Base-by-base conservation (phyloP, 2,329 filamentous ascomycete species). In the Alternaria brassicae region DNA sequence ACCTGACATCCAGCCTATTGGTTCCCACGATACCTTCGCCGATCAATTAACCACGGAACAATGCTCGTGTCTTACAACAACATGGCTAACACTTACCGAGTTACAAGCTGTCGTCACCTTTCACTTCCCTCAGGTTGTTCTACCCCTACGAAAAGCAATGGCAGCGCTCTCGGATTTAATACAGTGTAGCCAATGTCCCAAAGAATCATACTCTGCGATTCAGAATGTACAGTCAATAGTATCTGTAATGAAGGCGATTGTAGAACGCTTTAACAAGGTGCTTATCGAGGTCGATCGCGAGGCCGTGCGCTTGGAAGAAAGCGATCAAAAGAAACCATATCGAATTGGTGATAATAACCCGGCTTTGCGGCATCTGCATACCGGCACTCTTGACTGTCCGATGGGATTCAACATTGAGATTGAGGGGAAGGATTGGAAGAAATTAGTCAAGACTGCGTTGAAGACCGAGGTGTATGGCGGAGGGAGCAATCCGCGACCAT, bases 21-120 rank as follows among this genome's bases (percentile, higher is more conserved):
- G 32, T 51, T 19, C 55, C 30, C 8, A 36, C 21, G 27, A 53
- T 13, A 48, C 59, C 23, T 27, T 56, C 10, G 23, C 58, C 7
- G 17, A 47, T 40, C 57, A 56, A 17, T 21, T 58, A 54, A 58
- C 68, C 12, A 41, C 57, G 39, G 63, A 27, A 19, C 69, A 70
- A 13, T 83, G 81, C 66, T 75, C 77, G 49, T 84, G 82, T 60
- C 77, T 83, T 32, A 79, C 78, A 8, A 75, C 75, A n/a, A 79
- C 81, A 55, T 83, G 82, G 64, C 72, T 83, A 3, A 78, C 78
- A 2, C 70, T 83, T 21, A 76, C 73, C 17, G 77, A 75, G 40
- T 73, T 84, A 17, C 77, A 81, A 60, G 65, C 76, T 10, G 70
- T 81, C 49, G 61, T 66, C 23, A 61, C 62, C 40, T 75, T 79